These are phyloP conservation scores for Neohortaea acidophila DNA, from an alignment of 495 filamentous ascomycete genomes.

Conservation along the genomic window DNA sequence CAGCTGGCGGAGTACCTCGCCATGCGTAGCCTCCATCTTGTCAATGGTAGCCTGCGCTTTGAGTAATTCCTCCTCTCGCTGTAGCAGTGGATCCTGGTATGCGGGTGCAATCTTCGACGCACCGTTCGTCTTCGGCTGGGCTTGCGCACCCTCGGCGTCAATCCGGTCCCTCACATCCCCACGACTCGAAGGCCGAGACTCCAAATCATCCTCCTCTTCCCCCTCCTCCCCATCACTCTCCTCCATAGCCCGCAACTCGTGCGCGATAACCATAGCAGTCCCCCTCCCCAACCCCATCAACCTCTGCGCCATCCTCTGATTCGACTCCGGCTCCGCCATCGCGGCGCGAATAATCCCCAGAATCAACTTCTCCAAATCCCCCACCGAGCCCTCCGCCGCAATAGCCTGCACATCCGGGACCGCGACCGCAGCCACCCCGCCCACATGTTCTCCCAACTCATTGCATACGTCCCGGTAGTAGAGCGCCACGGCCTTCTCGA, in stretches of 20 bases:
- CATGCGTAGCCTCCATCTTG: conserved; percentile 16
- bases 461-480: conserved; percentile 41
- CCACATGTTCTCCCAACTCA: conserved; percentile 3
- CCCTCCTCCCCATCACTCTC: conserved; percentile 16
- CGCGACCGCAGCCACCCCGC: conserved; percentile 27
- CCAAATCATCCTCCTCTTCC: no score
- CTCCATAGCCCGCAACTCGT: conserved; percentile 25
- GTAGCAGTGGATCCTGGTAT: conserved; percentile 25
- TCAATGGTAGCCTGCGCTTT: conserved; percentile 17
- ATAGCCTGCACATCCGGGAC: conserved; percentile 45
- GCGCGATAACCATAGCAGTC: conserved; percentile 22
- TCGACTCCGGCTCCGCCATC: conserved; percentile 23
- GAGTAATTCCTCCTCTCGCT: conserved; percentile 21
- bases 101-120: neutral
- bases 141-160: conserved; percentile 6
- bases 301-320: conserved; percentile 25
- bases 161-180: conserved; percentile 13
- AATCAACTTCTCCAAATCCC: conserved; percentile 17
- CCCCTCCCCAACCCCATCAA: conserved; percentile 22
- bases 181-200: conserved; percentile 3
- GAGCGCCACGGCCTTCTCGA: conserved; percentile 48
- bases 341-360: conserved; percentile 25
- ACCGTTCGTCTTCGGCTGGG: conserved; percentile 6
- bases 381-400: conserved; percentile 29
- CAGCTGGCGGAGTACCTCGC: conserved; percentile 16